phyloP scores from a whole-genome alignment of 768 basidiomycete genomes.

The Lactarius psammicola region DNA sequence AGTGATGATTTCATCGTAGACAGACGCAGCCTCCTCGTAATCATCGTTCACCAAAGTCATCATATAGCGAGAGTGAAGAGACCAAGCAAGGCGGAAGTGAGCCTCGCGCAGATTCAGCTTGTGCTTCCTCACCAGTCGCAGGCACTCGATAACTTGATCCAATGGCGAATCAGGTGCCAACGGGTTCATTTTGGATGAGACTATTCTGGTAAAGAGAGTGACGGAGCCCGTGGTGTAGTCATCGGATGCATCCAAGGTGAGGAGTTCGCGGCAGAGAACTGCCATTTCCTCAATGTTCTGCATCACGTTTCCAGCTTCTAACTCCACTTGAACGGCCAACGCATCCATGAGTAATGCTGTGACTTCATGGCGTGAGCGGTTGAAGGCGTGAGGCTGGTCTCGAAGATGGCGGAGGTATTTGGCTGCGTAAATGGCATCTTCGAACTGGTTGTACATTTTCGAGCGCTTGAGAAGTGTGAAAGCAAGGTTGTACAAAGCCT shows the following conservation, averaged over 20 bases:
- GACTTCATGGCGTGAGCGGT: neutral
- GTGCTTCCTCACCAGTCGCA: neutral
- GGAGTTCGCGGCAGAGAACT: neutral
- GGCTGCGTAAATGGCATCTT: neutral
- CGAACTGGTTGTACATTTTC: neutral
- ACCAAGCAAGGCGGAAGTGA: neutral
- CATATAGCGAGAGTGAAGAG: neutral
- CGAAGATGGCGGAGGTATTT: neutral
- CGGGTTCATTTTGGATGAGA: too few species aligned
- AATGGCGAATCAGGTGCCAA: neutral
- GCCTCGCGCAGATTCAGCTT: neutral
- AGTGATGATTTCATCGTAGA: neutral
- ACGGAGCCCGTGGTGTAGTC: too few species aligned
- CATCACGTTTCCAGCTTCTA: neutral
- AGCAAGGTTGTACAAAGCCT: too few species aligned
- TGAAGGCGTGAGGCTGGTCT: neutral
- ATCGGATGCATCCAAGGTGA: neutral
- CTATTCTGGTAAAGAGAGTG: too few species aligned
- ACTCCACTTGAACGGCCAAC: neutral
- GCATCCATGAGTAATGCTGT: neutral
- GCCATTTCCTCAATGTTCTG: neutral
- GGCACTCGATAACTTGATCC: neutral
- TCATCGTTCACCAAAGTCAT: neutral
- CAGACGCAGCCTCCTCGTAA: neutral
- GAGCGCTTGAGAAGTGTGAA: too few species aligned